phyloP scores from a whole-genome alignment of 345 rosid genomes.

The Brassica juncea region DNA sequence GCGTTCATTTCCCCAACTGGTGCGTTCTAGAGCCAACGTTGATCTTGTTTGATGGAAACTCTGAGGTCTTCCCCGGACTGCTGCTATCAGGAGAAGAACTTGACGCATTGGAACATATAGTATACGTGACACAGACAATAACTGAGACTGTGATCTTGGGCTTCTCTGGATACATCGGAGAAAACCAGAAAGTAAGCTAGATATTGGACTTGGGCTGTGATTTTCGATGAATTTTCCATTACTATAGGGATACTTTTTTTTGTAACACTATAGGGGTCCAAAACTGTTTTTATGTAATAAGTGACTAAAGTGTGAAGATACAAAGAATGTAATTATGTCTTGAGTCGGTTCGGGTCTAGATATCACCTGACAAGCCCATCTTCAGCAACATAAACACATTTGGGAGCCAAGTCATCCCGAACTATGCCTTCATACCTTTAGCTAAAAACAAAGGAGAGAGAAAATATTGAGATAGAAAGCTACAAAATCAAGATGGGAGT shows the following conservation, averaged over 20 bases:
- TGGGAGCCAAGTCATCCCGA: slow-evolving; percentile 95
- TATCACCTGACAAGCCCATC: slow-evolving; percentile 75
- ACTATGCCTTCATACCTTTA: slow-evolving; percentile 89
- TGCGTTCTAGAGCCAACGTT: slow-evolving; percentile 33
- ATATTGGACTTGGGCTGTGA: too few relatives aligned
- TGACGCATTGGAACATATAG: too few relatives aligned
- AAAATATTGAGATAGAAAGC: slow-evolving; percentile 16
- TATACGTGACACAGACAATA: too few relatives aligned
- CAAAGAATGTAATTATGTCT: too few relatives aligned
- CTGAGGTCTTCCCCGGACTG: neutral
- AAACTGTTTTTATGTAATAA: too few relatives aligned
- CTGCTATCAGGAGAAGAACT: too few relatives aligned
- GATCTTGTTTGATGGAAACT: neutral
- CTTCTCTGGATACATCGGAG: neutral
- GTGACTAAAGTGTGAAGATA: too few relatives aligned
- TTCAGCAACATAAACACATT: slow-evolving; percentile 66
- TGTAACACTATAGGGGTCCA: too few relatives aligned
- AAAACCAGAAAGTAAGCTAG: neutral
- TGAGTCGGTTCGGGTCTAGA: too few relatives aligned
- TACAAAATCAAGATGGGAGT: neutral
- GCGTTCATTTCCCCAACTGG: slow-evolving; percentile 48
- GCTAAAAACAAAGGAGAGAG: neutral
- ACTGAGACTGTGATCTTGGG: too few relatives aligned
- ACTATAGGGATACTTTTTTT: too few relatives aligned
- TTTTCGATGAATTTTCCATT: too few relatives aligned